A percentile compares a stretch with the other conserved stretches of the same genome.
Evolutionary conservation across 2,329 filamentous ascomycete genomes (phyloP).

Genomic region (Ceratocystiopsis sp.): DNA sequence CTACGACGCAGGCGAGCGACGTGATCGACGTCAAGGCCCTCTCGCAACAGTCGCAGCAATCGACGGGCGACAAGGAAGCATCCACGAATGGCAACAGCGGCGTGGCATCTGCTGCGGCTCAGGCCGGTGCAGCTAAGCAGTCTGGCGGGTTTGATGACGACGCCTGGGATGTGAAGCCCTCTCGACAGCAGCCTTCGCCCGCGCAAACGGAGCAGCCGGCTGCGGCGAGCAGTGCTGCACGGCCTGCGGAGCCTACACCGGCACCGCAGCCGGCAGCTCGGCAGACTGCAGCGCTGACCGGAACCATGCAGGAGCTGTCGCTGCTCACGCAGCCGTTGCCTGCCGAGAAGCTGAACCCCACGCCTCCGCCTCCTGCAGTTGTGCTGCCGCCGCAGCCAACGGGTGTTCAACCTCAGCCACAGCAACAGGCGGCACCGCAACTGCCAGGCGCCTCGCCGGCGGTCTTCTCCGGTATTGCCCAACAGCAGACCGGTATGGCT

Average conservation of each 20-base stretch:
- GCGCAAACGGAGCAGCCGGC: conserved; percentile 21
- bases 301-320: conserved; percentile 45
- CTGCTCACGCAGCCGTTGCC: conserved; percentile 35
- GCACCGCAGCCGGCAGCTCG: conserved; percentile 16
- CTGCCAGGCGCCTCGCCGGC: conserved; percentile 38
- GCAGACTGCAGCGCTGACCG: conserved; percentile 38
- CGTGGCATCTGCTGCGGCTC: conserved; percentile 17
- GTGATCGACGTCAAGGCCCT: conserved; percentile 79
- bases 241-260: conserved; percentile 19
- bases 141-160: conserved; percentile 73
- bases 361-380: conserved; percentile 15
- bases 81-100: conserved; percentile 15
- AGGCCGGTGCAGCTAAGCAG: conserved; percentile 4
- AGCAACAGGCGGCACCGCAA: conserved; percentile 16
- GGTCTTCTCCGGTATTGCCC: conserved; percentile 35
- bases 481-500: conserved; percentile 29
- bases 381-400: conserved; percentile 18
- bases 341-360: conserved; percentile 23
- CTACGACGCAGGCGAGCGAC: conserved; percentile 71
- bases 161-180: conserved; percentile 89
- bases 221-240: conserved; percentile 16
- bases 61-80: conserved; percentile 21
- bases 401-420: conserved; percentile 10
- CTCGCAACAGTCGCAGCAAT: conserved; percentile 44
- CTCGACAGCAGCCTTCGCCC: conserved; percentile 32